Percentiles rank a stretch among this genome's conserved stretches.
Evolutionary conservation across 257 asterid species (phyloP).

Genomic region (Solanum boliviense): DNA sequence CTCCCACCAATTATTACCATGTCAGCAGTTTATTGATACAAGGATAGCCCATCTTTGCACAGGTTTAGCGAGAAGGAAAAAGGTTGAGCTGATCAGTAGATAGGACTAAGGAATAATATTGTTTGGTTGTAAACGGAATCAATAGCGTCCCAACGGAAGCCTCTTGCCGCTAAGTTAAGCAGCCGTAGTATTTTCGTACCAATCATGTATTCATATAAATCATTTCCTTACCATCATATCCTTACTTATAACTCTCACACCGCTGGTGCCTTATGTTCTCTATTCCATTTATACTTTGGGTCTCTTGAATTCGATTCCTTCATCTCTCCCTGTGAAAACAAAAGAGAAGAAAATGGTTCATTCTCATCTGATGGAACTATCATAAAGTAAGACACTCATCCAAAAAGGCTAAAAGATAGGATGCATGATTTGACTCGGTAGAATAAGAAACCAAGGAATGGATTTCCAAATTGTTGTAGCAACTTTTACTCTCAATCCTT

Average conservation of each 20-base stretch:
- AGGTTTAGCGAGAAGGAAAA: background rate
- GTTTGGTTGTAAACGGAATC: background rate
- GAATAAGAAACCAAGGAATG: background rate
- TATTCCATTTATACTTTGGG: background rate
- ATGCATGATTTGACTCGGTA: background rate
- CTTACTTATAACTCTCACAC: background rate
- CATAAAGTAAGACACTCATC: background rate
- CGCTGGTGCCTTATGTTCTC: background rate
- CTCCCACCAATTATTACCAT: background rate
- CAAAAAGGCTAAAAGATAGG: background rate
- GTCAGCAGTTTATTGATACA: background rate
- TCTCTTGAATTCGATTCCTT: background rate
- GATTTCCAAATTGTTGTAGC: background rate
- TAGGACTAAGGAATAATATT: background rate
- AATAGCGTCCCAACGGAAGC: background rate
- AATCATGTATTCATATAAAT: background rate
- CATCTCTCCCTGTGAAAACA: background rate
- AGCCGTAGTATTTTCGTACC: background rate
- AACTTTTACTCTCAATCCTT: background rate
- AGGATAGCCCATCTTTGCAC: background rate
- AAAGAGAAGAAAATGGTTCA: background rate
- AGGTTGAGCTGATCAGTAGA: background rate
- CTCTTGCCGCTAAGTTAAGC: background rate
- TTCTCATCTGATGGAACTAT: background rate
- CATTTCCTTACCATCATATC: background rate